Percentiles rank a stretch among this genome's conserved stretches.
phyloP scores from a whole-genome alignment of 345 rosid genomes.

The Euclidium syriacum region DNA sequence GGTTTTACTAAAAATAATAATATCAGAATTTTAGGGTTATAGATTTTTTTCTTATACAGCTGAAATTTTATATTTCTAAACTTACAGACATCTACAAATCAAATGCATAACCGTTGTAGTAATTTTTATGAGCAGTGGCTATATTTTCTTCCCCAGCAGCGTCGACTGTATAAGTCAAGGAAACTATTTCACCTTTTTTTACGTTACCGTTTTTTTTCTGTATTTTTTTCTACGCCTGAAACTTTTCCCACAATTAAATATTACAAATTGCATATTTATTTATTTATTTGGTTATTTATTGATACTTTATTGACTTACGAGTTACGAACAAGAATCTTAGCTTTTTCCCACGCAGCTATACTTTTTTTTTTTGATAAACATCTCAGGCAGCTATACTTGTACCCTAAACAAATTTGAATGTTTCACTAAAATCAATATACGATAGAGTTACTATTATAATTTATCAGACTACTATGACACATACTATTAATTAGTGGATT shows the following conservation, averaged over 20 bases:
- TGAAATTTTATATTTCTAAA: too few relatives aligned
- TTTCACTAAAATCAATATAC: too few relatives aligned
- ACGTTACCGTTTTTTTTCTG: background rate
- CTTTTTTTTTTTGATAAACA: too few relatives aligned
- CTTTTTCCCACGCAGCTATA: constrained; percentile 4
- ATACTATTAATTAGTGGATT: too few relatives aligned
- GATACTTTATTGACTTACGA: constrained; percentile 26
- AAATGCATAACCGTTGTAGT: background rate
- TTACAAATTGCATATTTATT: background rate
- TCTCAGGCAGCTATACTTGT: background rate
- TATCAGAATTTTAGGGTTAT: background rate
- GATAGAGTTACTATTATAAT: too few relatives aligned
- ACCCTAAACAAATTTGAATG: too few relatives aligned
- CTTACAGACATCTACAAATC: background rate
- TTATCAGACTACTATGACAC: too few relatives aligned
- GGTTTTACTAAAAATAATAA: background rate
- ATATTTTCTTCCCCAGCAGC: too few relatives aligned
- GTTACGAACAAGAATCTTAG: constrained; percentile 23
- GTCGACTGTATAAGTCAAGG: constrained; percentile 15
- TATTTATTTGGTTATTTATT: background rate
- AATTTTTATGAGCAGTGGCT: background rate
- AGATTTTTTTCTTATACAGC: background rate
- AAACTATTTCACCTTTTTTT: constrained; percentile 4
- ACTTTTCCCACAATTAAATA: background rate
- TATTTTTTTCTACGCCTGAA: background rate